Conservation (phyloP, 179 eudicot species). For the Beta corolliflora region DNA sequence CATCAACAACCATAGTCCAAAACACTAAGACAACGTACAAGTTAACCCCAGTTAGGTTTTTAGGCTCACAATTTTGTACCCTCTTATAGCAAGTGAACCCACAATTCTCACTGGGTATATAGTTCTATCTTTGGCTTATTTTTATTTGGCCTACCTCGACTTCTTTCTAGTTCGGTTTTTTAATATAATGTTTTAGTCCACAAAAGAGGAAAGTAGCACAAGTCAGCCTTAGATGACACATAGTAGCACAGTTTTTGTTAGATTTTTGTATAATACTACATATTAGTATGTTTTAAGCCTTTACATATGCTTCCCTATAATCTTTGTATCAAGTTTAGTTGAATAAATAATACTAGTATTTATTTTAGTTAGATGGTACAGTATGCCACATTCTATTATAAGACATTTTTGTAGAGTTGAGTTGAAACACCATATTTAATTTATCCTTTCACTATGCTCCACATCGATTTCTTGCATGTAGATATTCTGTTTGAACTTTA, state of each 20-base stretch:
- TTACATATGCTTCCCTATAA: neutral
- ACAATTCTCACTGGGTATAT: conserved; percentile 1
- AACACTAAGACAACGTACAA: conserved; percentile 27
- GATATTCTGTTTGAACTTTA: no score
- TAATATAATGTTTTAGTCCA: neutral
- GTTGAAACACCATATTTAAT: no score
- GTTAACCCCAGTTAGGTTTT: neutral
- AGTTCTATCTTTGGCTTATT: neutral
- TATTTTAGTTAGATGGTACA: neutral
- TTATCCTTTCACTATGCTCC: no score
- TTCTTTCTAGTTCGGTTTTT: neutral
- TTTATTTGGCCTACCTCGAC: neutral
- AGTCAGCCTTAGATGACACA: conserved; percentile 6
- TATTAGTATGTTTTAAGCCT: neutral
- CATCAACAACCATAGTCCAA: conserved; percentile 50
- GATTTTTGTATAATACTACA: conserved; percentile 2
- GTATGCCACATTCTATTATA: no score
- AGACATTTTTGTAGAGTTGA: no score
- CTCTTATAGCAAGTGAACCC: conserved; percentile 9
- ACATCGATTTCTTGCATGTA: no score
- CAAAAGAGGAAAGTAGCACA: neutral
- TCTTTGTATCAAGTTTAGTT: neutral
- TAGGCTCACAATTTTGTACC: conserved; percentile 44
- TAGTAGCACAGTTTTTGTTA: conserved; percentile 1
- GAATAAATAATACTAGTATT: neutral